Percentiles rank a stretch among this genome's conserved stretches.
phyloP scores from a whole-genome alignment of 257 asterid species.

The Solanum acaule region DNA sequence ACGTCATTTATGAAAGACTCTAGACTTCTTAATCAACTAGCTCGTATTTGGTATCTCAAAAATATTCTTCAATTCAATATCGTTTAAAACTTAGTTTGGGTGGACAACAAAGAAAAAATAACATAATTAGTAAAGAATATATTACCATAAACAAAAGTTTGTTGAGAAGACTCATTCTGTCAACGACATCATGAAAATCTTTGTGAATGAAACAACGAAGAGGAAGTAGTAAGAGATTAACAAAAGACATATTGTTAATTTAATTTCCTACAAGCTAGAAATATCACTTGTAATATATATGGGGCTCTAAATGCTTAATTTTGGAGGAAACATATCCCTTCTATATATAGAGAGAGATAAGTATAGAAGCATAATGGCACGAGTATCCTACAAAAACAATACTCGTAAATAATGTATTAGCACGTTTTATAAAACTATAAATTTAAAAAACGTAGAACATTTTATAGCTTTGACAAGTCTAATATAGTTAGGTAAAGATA shows the following conservation, averaged over 20 bases:
- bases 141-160: conserved; percentile 41
- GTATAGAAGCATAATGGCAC: background rate
- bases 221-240: conserved; percentile 19
- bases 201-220: conserved; percentile 26
- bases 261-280: background rate
- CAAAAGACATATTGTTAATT: background rate
- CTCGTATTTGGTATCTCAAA: background rate
- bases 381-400: background rate
- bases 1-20: background rate
- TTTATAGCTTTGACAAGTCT: background rate
- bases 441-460: no score
- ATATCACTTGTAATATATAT: background rate
- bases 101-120: background rate
- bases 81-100: background rate
- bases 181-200: conserved; percentile 33
- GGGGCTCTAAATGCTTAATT: background rate
- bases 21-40: background rate
- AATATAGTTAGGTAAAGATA: background rate
- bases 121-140: background rate
- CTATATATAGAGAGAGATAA: background rate
- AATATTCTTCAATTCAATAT: background rate
- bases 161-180: conserved; percentile 30
- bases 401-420: background rate
- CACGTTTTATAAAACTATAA: background rate
- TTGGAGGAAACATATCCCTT: background rate